Base-by-base conservation (phyloP, 208 protist species). In the Leishmania guyanensis region DNA sequence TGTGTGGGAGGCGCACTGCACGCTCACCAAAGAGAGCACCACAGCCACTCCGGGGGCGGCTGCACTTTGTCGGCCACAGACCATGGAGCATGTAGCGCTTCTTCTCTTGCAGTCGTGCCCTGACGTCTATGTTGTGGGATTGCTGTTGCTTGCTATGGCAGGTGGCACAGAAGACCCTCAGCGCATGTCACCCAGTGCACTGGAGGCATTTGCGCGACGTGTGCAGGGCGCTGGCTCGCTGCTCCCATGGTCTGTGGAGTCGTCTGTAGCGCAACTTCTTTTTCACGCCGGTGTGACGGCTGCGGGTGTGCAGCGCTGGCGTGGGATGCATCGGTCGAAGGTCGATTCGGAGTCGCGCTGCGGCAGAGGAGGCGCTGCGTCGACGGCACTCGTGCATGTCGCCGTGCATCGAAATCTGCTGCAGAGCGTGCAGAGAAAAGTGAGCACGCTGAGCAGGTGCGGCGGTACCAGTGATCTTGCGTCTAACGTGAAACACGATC, bases 361-460 rank as follows among this genome's bases (percentile, higher is more conserved):
- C 71, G 29, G 20, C 71, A 36, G 9, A 2, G 71, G 22, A 1
- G 46, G 1, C 36, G 29, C 36, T 43, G 81, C 86, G 74, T 78
- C 86, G 22, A 64, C 53, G 46, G 56, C 75, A n/a, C 39, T 85
- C 29, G 70, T 79, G 10, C 88, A 92, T 60, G 81, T 96, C 1
- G 88, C 26, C 36, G n/a, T 89, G 51, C 79, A 80, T 46, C 50
- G 56, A n/a, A 29, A 3, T 3, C 33, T 83, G 51, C 9, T 83
- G 60, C 3, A 64, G 36, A 48, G 29, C 20, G 12, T 82, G 17
- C 20, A 51, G 6, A 50, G 5, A 5, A 3, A 72, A 5, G 0
- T 22, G 8, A 0, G 12, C 48, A 68, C 14, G 33, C 0, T 43
- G 33, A 6, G 4, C 5, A 50, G 29, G 8, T 14, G 64, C 3